Conservation (phyloP, 306 rosid genomes). For the Prunus campanulata region DNA sequence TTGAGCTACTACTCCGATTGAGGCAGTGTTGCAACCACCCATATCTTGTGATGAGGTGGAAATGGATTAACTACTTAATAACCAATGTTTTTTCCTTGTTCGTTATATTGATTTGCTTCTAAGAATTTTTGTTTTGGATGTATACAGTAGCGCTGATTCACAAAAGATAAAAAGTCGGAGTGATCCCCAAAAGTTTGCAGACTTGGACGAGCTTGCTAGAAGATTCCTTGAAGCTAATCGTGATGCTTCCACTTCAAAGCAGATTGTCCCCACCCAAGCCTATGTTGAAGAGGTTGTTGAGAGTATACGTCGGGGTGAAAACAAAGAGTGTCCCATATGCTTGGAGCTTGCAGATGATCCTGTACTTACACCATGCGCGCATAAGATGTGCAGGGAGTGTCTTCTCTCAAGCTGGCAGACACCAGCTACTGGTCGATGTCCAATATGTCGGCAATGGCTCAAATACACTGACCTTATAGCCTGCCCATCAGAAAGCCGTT, state of each 20-base stretch:
- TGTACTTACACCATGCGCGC: constrained; percentile 85
- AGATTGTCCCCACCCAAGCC: constrained; percentile 41
- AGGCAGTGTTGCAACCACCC: constrained; percentile 95
- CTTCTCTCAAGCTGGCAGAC: constrained; percentile 64
- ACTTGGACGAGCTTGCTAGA: constrained; percentile 56
- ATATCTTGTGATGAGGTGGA: constrained; percentile 70
- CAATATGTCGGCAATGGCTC: constrained; percentile 60
- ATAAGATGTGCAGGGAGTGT: constrained; percentile 85
- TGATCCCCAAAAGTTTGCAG: constrained; percentile 45
- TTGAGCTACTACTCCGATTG: constrained; percentile 75
- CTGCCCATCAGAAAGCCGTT: constrained; percentile 62
- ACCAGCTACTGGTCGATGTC: constrained; percentile 57
- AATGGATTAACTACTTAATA: constrained; percentile 4
- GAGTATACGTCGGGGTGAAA: constrained; percentile 53
- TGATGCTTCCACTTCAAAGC: constrained; percentile 29
- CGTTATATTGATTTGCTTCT: constrained; percentile 18
- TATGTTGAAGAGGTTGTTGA: constrained; percentile 68
- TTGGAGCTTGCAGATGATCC: constrained; percentile 91
- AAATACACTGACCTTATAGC: constrained; percentile 51
- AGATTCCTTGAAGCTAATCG: constrained; percentile 42
- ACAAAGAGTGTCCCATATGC: constrained; percentile 69
- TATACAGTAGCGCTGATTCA: constrained; percentile 29
- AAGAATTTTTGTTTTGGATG: constrained; percentile 14
- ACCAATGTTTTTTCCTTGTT: background rate
- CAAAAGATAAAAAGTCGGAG: constrained; percentile 14